Base-by-base conservation (phyloP, 176 grass and related monocot genomes). In the Juncus inflexus region DNA sequence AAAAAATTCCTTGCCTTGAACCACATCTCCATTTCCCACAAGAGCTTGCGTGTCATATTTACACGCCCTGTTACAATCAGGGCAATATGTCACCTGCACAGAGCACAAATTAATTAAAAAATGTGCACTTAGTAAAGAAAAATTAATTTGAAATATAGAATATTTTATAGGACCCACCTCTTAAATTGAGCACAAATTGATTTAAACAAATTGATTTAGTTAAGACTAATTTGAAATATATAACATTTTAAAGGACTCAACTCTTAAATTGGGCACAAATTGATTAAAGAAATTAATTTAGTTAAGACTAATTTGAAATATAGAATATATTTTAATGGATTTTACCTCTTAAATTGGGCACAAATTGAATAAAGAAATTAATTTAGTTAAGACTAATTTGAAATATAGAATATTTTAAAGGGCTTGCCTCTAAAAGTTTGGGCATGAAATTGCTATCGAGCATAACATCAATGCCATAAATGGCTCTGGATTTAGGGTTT, bases 401-500 rank as follows among this genome's bases (percentile, higher is more conserved):
- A 47, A 6, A 47, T 6, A 47, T 6, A 47, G 4, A 47, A 47
- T 47, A 47, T 6, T 47, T 47, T 6, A 68, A 28, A 11, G 3
- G 5, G 37, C 58, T 38, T 81, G 91, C 92, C 87, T 96, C 92
- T 72, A 96, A 74, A 70, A 96, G 69, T 73, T 91, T 96, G 60
- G 87, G 84, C 67, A 79, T 81, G 70, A 83, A 96, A 52, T 58
- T 65, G 70, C 73, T 60, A 76, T 96, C 92, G 63, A 96, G 84
- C 92, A 96, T 96, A 54, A 96, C 82, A 74, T 96, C 92, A 35
- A 91, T 68, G 11, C 92, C 92, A 74, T 91, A 96, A 0, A 96
- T 96, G 72, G 92, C 92, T 76, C 92, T 79, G 19, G 76, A 85
- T 37, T 69, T 79, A 41, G 84, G 63, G 65, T 73, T 83, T 54